Evolutionary conservation across 148 eudicot species (phyloP).

Genomic region (Chenopodium quinoa): DNA sequence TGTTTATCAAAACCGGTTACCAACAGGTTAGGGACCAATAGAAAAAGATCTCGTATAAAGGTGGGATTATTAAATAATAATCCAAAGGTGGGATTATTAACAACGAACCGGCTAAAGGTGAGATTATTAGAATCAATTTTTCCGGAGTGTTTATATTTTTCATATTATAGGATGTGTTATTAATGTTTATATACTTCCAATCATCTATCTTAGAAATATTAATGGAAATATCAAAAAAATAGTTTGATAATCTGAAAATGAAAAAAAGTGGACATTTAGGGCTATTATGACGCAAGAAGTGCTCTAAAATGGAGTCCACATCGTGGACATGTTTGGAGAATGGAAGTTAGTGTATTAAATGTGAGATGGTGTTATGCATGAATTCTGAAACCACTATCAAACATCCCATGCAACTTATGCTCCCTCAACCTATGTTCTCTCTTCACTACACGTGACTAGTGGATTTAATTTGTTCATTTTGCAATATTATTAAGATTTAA

Average conservation of each 20-base stretch:
- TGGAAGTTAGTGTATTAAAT: slow-evolving; percentile 8
- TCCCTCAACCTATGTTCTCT: slow-evolving; percentile 8
- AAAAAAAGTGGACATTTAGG: neutral
- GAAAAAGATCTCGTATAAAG: too few species aligned
- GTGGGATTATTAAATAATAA: too few species aligned
- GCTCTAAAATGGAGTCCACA: neutral
- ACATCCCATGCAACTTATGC: slow-evolving; percentile 20
- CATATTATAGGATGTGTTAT: neutral
- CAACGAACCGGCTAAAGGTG: too few species aligned
- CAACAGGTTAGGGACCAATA: too few species aligned
- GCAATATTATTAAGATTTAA: neutral
- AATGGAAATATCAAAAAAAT: too few species aligned
- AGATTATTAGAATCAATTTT: too few species aligned
- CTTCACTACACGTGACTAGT: slow-evolving; percentile 8
- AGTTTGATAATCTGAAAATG: neutral
- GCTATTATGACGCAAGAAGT: neutral
- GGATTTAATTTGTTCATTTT: neutral
- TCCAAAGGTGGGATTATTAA: too few species aligned
- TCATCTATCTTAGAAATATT: too few species aligned
- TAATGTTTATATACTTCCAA: too few species aligned
- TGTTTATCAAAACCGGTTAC: too few species aligned
- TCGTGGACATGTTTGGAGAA: neutral
- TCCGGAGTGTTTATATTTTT: too few species aligned
- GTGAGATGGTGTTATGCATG: neutral
- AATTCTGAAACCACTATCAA: neutral